Evolutionary conservation across 2,329 filamentous ascomycete genomes (phyloP).

Genomic region (Hortaea sp.): DNA sequence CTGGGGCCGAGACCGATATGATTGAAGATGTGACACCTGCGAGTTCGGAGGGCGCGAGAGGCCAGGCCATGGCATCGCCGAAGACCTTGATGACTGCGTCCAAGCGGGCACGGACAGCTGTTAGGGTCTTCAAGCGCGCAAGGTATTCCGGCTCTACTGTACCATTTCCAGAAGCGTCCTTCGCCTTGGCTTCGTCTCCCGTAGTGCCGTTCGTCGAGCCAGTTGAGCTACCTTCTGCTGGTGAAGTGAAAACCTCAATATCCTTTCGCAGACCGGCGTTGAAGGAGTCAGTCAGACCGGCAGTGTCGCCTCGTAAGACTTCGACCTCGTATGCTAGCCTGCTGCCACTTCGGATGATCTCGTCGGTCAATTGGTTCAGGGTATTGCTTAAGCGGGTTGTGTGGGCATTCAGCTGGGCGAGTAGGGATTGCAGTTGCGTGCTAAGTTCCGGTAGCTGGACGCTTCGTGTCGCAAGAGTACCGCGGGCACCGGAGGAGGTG

Average conservation of each 20-base stretch:
- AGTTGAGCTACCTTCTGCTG: too few species aligned
- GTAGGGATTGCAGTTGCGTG: slow-evolving; percentile 68
- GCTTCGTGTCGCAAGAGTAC: slow-evolving; percentile 20
- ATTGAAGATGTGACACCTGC: slow-evolving; percentile 73
- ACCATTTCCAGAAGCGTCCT: not conserved
- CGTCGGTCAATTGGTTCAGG: slow-evolving; percentile 83
- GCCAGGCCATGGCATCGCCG: slow-evolving; percentile 91
- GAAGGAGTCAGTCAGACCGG: slow-evolving; percentile 69
- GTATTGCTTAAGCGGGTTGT: slow-evolving; percentile 71
- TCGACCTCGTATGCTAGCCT: slow-evolving; percentile 91
- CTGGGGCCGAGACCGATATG: slow-evolving; percentile 79
- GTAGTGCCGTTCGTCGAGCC: not conserved
- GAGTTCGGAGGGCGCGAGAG: slow-evolving; percentile 78
- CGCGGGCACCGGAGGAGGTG: slow-evolving; percentile 31
- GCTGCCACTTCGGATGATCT: slow-evolving; percentile 81
- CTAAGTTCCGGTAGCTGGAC: slow-evolving; percentile 67
- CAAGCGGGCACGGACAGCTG: slow-evolving; percentile 70
- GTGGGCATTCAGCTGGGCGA: slow-evolving; percentile 81
- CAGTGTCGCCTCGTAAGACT: slow-evolving; percentile 76
- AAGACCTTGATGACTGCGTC: slow-evolving; percentile 86
- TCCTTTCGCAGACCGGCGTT: slow-evolving; percentile 62
- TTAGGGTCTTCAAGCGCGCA: slow-evolving; percentile 69
- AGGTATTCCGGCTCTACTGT: slow-evolving; percentile 53
- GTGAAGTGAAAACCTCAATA: slow-evolving; percentile 51
- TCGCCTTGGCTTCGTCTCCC: slow-evolving; percentile 4